Percentiles rank a stretch among this genome's conserved stretches.
phyloP scores from a whole-genome alignment of 2,329 filamentous ascomycete genomes.

The Ceratocystis harringtonii region DNA sequence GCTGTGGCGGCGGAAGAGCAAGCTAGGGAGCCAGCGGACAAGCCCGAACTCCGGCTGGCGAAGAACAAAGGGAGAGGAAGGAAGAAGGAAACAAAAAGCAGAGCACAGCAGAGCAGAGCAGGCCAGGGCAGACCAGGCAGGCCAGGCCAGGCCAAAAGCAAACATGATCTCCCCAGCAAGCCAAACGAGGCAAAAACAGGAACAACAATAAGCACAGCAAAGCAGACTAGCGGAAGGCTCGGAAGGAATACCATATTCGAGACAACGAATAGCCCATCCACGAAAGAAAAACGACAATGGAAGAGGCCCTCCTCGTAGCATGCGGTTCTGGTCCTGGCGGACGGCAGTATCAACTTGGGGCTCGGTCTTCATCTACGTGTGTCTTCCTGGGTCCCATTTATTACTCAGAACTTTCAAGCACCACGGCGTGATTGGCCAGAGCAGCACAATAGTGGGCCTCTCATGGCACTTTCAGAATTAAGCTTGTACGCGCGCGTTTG shows the following conservation, averaged over 20 bases:
- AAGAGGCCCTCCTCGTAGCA: not conserved
- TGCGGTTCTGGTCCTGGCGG: not conserved
- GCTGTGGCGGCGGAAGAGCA: no score
- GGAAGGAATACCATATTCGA: not conserved
- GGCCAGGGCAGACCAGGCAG: no score
- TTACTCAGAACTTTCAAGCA: not conserved
- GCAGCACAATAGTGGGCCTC: not conserved
- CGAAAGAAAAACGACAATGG: not conserved
- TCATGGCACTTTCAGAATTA: not conserved
- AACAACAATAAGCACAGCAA: not conserved
- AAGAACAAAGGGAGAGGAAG: no score
- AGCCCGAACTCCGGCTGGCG: no score
- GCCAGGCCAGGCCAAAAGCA: no score
- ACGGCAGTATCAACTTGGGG: not conserved
- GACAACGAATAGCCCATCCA: not conserved
- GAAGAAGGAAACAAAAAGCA: no score
- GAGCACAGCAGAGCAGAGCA: no score
- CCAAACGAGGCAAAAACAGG: not conserved
- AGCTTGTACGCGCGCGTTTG: conserved; percentile 1
- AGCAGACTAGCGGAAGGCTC: not conserved
- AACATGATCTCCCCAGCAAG: no score
- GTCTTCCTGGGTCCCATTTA: not conserved
- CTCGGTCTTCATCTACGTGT: not conserved
- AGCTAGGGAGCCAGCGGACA: no score
- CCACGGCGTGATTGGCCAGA: not conserved